Base-by-base conservation (phyloP, 192 early-diverging fungal genomes). In the Spinellus fusiger region DNA sequence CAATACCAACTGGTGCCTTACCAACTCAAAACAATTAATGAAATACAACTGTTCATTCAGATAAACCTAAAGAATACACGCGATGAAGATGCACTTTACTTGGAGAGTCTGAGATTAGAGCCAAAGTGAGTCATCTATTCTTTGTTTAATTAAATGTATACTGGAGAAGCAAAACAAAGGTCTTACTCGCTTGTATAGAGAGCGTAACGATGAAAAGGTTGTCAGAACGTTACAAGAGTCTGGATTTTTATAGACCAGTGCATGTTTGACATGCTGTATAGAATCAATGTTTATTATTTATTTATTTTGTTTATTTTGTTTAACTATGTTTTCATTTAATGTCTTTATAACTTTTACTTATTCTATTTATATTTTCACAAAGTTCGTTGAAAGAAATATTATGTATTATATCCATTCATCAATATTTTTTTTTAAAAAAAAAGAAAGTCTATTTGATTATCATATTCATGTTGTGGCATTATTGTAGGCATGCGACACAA, bases 1-100 rank as follows among this genome's bases (percentile, higher is more conserved):
- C 89, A 93, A 71, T 98, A 92, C 70, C 93, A 95, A 75, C 83
- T 86, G n/a, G 81, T 82, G 7, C 85, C 87, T 15, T 98, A 95
- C 68, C 78, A 80, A 57, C 70, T 96, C 32, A 88, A 77, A 5
- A 48, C 77, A 0, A 93, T 98, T 3, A 82, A 84, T 4, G 94
- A 98, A 76, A 81, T 98, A 47, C 93, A 97, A 73, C 65, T 79
- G 37, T 96, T 86, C 65, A 84, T 91, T 37, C 73, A 77, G 46
- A 77, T 77, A 34, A 80, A 83, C 51, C 71, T 95, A 23, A 80
- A 85, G 55, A 83, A 84, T 59, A 76, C 80, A 67, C 74, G 82
- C 48, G 85, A 88, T 63, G 88, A 90, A 28, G 75, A 80, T 48
- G 83, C 85, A 68, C 75, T 94, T 35, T 95, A 91, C 74, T 80